These are phyloP conservation scores for Lecanicillium sp. DNA, from an alignment of 2,329 filamentous ascomycete species.

Conservation along the genomic window DNA sequence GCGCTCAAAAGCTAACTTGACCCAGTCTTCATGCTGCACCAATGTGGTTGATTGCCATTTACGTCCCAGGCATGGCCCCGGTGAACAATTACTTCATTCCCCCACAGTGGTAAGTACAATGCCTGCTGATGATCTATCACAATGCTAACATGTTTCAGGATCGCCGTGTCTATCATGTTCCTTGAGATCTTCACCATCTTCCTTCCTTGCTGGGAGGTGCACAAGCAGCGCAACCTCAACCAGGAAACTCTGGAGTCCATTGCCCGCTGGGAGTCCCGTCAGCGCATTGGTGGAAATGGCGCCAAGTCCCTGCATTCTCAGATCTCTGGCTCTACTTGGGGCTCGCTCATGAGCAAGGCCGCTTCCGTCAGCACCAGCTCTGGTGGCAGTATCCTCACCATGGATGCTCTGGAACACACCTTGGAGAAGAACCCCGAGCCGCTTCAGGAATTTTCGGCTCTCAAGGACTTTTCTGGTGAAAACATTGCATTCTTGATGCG, in stretches of 20 bases:
- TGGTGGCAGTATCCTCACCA: conserved; percentile 44
- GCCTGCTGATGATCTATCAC: conserved; percentile 1
- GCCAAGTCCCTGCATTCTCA: conserved; percentile 25
- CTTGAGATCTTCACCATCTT: conserved; percentile 59
- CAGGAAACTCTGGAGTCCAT: conserved; percentile 42
- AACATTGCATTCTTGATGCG: conserved; percentile 59
- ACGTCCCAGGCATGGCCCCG: conserved; percentile 39
- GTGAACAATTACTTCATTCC: conserved; percentile 51
- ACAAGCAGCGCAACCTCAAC: conserved; percentile 34
- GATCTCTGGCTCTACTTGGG: conserved; percentile 26
- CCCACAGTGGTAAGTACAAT: conserved; percentile 48
- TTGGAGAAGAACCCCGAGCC: conserved; percentile 48
- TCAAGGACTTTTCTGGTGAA: conserved; percentile 58
- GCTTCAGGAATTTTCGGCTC: conserved; percentile 53
- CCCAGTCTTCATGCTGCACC: conserved; percentile 55
- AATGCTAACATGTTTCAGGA: conserved; percentile 23
- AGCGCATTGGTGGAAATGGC: conserved; percentile 17
- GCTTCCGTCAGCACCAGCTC: conserved; percentile 23
- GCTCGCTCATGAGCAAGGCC: conserved; percentile 27
- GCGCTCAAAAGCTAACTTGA: not conserved
- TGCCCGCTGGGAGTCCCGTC: conserved; percentile 37
- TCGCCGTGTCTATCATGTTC: conserved; percentile 52
- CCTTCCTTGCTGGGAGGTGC: conserved; percentile 52
- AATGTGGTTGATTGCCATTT: conserved; percentile 57
- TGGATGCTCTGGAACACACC: conserved; percentile 52